phyloP scores from a whole-genome alignment of 1,284 basidiomycete genomes.

The Leccinum griseonigrum region DNA sequence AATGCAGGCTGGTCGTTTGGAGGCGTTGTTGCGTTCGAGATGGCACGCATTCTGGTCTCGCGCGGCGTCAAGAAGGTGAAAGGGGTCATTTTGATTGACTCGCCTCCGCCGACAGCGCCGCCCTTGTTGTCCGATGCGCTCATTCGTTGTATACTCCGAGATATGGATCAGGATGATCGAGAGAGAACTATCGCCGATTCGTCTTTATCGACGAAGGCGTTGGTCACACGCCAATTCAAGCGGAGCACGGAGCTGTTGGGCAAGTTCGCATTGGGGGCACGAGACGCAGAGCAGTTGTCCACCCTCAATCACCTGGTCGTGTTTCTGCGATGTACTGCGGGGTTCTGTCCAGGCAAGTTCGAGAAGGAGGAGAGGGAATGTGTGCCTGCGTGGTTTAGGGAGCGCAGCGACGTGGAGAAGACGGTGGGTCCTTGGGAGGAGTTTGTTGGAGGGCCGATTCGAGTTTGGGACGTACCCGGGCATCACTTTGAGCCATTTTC shows the following conservation, averaged over 20 bases:
- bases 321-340: conserved; percentile 44
- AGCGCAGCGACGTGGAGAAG: conserved; percentile 38
- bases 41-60: conserved; percentile 49
- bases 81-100: conserved; percentile 65
- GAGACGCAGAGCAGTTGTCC: conserved; percentile 25
- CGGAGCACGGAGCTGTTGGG: conserved; percentile 42
- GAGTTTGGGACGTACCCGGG: conserved; percentile 57
- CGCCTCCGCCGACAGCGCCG: conserved; percentile 52
- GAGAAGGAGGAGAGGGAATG: conserved; percentile 21
- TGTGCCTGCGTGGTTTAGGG: conserved; percentile 47
- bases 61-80: conserved; percentile 41
- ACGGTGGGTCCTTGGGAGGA: conserved; percentile 48
- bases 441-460: conserved; percentile 38
- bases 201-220: neutral
- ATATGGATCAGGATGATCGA: conserved; percentile 3
- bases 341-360: conserved; percentile 32
- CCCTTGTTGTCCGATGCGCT: conserved; percentile 49
- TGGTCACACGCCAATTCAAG: conserved; percentile 40
- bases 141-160: conserved; percentile 35
- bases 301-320: conserved; percentile 25
- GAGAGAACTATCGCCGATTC: conserved; percentile 9
- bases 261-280: conserved; percentile 35
- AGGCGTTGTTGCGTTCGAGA: conserved; percentile 66
- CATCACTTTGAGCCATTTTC: conserved; percentile 65
- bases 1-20: conserved; percentile 73